phyloP scores from a whole-genome alignment of 148 eudicot species.

The Talinum fruticosum region DNA sequence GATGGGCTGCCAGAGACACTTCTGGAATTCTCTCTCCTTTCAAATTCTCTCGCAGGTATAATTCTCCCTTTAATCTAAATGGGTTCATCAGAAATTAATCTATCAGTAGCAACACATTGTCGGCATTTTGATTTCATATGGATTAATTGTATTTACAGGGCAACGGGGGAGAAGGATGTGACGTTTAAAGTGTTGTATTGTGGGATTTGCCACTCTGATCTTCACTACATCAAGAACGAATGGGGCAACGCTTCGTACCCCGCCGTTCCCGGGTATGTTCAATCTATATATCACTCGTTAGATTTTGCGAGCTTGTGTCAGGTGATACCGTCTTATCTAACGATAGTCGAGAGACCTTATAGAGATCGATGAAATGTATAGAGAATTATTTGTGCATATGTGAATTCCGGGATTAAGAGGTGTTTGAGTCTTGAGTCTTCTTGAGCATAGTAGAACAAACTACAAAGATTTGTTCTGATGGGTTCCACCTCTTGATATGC shows the following conservation, averaged over 20 bases:
- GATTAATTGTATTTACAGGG: conserved; percentile 23
- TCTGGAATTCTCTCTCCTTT: conserved; percentile 44
- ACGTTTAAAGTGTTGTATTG: conserved; percentile 29
- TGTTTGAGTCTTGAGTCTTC: too few relatives aligned
- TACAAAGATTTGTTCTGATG: too few relatives aligned
- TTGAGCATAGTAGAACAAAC: too few relatives aligned
- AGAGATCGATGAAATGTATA: too few relatives aligned
- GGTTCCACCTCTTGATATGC: too few relatives aligned
- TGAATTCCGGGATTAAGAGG: not conserved
- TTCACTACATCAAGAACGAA: conserved; percentile 29
- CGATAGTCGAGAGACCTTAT: too few relatives aligned
- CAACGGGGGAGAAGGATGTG: conserved; percentile 34
- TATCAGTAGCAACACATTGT: too few relatives aligned
- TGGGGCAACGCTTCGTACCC: conserved; percentile 29
- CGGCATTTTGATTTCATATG: not conserved
- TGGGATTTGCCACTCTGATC: conserved; percentile 39
- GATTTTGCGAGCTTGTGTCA: too few relatives aligned
- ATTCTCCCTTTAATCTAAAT: too few relatives aligned
- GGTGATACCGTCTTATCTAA: too few relatives aligned
- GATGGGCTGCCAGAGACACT: conserved; percentile 45
- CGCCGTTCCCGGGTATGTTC: conserved; percentile 11
- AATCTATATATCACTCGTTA: too few relatives aligned
- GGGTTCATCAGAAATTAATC: not conserved
- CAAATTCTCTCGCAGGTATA: conserved; percentile 36
- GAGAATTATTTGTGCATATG: not conserved